Base-by-base conservation (phyloP, 1,139 yeast species). In the Saccharomyces hybrid region DNA sequence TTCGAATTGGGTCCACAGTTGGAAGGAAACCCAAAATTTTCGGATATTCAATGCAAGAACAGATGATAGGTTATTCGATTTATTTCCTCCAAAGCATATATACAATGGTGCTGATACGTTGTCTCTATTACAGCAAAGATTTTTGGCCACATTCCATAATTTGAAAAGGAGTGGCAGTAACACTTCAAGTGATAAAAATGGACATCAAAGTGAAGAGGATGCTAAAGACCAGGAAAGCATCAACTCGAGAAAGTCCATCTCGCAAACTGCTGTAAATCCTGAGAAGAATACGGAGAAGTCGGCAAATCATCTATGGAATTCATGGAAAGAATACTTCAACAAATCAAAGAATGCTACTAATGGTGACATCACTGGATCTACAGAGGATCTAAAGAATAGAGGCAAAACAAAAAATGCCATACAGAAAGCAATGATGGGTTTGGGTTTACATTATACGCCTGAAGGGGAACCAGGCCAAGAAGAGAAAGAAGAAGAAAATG, bases 51-150 rank as follows among this genome's bases (percentile, higher is more conserved):
- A 86, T 64, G 64, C 73, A 28, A 77, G 76, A 60, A 88, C 97
- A 1, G 98, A 91, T 67, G 95, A 88, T 65, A 91, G 91, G 64
- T 76, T 93, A 34, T 91, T 91, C 73, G 95, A 90, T 65, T 82
- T 93, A 59, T 83, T 89, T 55, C 88, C 84, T 58, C 96, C 97
- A 0, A 77, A 78, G 56, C 97, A 91, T 69, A 68, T 82, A 4
- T 67, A 64, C 48, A 69, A 66, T 52, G 72, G 69, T 9, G 57
- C 59, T 2, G 73, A 71, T 56, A 61, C 72, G 2, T 54, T 71
- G n/a, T 62, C 69, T 31, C 57, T 59, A 26, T 60, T 68, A 32
- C 71, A 69, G 54, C 68, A 67, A 55, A 61, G 60, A 52, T 55
- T 68, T n/a, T 51, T 60, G 4, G 66, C 68, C 8, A 66, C 72